Percentiles rank a stretch among this genome's conserved stretches.
phyloP scores from a whole-genome alignment of 2,329 filamentous ascomycete genomes.

The Metarhizium brunneum region DNA sequence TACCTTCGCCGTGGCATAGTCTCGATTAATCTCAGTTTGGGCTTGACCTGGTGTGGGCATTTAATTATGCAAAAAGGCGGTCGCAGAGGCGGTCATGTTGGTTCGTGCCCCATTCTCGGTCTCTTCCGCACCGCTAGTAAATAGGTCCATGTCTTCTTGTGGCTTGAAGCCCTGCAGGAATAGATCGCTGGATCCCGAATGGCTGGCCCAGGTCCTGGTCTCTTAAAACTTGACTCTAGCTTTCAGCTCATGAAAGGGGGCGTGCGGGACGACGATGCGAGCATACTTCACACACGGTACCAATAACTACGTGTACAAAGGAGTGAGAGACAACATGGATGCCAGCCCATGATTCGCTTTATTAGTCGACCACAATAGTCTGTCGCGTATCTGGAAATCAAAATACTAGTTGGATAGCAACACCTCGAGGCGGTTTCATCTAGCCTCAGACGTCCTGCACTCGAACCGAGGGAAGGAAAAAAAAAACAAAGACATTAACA shows the following conservation, averaged over 20 bases:
- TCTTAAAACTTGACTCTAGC: not conserved
- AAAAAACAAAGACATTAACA: not conserved
- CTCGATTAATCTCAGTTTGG: not conserved
- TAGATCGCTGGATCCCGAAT: not conserved
- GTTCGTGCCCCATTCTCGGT: constrained; percentile 1
- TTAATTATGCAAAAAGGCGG: not conserved
- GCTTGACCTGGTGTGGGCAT: no score
- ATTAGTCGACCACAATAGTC: not conserved
- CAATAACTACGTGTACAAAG: not conserved
- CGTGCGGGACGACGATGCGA: not conserved
- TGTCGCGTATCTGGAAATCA: not conserved
- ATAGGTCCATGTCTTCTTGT: not conserved
- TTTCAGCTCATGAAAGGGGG: not conserved
- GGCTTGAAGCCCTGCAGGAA: not conserved
- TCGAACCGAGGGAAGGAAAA: not conserved
- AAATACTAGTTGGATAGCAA: not conserved
- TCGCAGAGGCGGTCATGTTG: not conserved
- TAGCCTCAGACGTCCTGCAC: not conserved
- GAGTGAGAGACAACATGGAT: not conserved
- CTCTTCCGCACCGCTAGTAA: constrained; percentile 1
- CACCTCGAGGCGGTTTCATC: not conserved
- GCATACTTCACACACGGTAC: not conserved
- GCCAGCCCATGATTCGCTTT: not conserved
- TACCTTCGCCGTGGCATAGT: not conserved
- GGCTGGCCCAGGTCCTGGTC: not conserved